phyloP scores from a whole-genome alignment of 169 alveolate species.

The Theileria orientalis region DNA sequence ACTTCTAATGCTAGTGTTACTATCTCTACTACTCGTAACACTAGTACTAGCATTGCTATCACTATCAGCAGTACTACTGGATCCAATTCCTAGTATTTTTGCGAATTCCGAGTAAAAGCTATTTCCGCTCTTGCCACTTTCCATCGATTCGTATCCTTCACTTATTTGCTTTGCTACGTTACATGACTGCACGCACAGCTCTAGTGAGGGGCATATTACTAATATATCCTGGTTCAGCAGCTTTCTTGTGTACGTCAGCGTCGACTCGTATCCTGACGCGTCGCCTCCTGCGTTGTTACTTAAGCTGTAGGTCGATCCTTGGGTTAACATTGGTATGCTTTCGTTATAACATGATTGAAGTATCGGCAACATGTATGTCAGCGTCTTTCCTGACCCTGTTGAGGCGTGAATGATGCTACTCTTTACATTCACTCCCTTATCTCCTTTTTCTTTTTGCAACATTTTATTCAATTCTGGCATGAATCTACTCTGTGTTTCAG shows the following conservation, averaged over 20 bases:
- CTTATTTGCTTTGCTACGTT: slow-evolving; percentile 28
- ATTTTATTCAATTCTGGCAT: slow-evolving; percentile 35
- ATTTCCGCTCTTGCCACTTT: neutral
- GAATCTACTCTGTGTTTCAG: slow-evolving; percentile 31
- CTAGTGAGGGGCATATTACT: slow-evolving; percentile 41
- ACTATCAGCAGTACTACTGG: neutral
- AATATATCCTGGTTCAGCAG: slow-evolving; percentile 24
- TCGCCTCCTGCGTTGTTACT: too few species aligned
- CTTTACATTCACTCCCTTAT: neutral
- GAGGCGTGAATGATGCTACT: slow-evolving; percentile 42
- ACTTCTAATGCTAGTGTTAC: too few species aligned
- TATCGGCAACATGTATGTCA: slow-evolving; percentile 45
- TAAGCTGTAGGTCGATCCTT: neutral
- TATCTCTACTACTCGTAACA: too few species aligned
- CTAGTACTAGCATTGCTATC: neutral
- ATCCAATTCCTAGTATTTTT: slow-evolving; percentile 10
- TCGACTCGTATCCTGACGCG: neutral
- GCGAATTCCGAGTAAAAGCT: slow-evolving; percentile 32
- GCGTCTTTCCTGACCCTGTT: slow-evolving; percentile 60
- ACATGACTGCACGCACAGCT: slow-evolving; percentile 49
- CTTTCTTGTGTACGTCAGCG: neutral
- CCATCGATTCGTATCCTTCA: neutral
- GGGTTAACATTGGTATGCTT: neutral
- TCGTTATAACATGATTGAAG: slow-evolving; percentile 8
- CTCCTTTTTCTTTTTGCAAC: neutral